Percentiles rank a stretch among this genome's conserved stretches.
phyloP scores from a whole-genome alignment of 208 protist genomes.

The Kentomonas sorsogonicus region DNA sequence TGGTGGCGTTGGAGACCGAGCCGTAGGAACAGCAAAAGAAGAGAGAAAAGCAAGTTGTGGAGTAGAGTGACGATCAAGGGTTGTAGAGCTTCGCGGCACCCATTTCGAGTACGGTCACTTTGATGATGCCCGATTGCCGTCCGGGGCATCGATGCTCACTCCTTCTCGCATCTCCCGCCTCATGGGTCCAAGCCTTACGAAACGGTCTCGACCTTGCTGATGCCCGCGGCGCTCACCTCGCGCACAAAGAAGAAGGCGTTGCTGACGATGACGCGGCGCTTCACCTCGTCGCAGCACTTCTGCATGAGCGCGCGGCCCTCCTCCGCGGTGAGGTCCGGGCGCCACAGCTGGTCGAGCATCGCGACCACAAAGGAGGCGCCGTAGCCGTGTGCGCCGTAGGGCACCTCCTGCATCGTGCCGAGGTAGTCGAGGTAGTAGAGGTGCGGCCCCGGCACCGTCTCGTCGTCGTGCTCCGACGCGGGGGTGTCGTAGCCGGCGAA shows the following conservation, averaged over 20 bases:
- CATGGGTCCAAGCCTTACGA: too few species aligned
- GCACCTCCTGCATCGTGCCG: constrained; percentile 85
- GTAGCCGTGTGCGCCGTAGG: constrained; percentile 93
- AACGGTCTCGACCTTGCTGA: constrained; percentile 65
- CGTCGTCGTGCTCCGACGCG: constrained; percentile 62
- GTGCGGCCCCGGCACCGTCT: constrained; percentile 38
- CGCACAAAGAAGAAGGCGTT: constrained; percentile 89
- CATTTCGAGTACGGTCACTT: too few species aligned
- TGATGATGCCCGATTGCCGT: too few species aligned
- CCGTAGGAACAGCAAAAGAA: background rate
- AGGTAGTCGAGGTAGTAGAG: constrained; percentile 96
- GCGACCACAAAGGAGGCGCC: constrained; percentile 86
- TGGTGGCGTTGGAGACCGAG: too few species aligned
- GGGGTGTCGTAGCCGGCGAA: constrained; percentile 89
- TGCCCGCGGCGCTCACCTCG: constrained; percentile 83
- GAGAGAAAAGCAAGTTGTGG: background rate
- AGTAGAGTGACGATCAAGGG: too few species aligned
- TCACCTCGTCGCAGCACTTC: constrained; percentile 91
- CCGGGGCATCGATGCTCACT: too few species aligned
- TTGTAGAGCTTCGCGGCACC: too few species aligned
- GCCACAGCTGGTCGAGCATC: constrained; percentile 87
- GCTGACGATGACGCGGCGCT: constrained; percentile 86
- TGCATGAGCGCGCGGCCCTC: constrained; percentile 91
- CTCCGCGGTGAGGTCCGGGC: constrained; percentile 86
- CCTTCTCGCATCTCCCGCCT: too few species aligned